Percentiles rank a stretch among this genome's conserved stretches.
Evolutionary conservation across 768 basidiomycete genomes (phyloP).

Genomic region (Leccinum fibrillosum): DNA sequence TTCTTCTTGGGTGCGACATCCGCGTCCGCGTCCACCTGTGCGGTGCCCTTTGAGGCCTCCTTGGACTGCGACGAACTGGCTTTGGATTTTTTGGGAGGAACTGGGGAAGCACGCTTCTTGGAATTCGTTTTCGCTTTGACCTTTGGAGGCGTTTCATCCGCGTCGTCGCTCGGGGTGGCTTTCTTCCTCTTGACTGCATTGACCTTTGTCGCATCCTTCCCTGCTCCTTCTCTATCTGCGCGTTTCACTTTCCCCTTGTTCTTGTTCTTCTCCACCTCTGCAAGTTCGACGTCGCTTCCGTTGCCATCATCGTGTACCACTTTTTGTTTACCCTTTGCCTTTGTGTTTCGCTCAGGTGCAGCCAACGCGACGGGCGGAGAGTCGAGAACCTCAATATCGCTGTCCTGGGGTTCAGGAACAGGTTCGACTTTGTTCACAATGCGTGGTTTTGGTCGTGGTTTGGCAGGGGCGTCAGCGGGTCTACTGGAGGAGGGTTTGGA

Average conservation of each 20-base stretch:
- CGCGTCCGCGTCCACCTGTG: constrained; percentile 11
- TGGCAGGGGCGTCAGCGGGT: constrained; percentile 17
- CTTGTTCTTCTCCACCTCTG: constrained; percentile 29
- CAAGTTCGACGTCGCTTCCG: constrained; percentile 14
- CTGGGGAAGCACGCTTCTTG: constrained; percentile 20
- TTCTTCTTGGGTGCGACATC: constrained; percentile 53
- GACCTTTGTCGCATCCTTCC: constrained; percentile 29
- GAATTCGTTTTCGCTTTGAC: constrained; percentile 13
- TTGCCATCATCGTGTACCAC: constrained; percentile 17
- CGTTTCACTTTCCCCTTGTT: constrained; percentile 22
- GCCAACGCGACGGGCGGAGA: constrained; percentile 9
- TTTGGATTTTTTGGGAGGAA: constrained; percentile 21
- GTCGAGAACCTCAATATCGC: constrained; percentile 31
- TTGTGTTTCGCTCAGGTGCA: constrained; percentile 24
- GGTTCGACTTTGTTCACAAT: constrained; percentile 14
- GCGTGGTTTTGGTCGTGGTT: constrained; percentile 23
- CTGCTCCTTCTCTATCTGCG: constrained; percentile 16
- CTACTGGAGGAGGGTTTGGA: constrained; percentile 20
- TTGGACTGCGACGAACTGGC: constrained; percentile 11
- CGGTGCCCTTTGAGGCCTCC: constrained; percentile 16
- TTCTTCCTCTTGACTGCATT: constrained; percentile 25
- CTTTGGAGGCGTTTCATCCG: constrained; percentile 13
- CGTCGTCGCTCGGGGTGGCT: constrained; percentile 18
- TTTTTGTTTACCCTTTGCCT: constrained; percentile 41
- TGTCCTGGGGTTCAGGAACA: constrained; percentile 22